phyloP scores from a whole-genome alignment of 768 basidiomycete genomes.

The Psilocybe azurescens region DNA sequence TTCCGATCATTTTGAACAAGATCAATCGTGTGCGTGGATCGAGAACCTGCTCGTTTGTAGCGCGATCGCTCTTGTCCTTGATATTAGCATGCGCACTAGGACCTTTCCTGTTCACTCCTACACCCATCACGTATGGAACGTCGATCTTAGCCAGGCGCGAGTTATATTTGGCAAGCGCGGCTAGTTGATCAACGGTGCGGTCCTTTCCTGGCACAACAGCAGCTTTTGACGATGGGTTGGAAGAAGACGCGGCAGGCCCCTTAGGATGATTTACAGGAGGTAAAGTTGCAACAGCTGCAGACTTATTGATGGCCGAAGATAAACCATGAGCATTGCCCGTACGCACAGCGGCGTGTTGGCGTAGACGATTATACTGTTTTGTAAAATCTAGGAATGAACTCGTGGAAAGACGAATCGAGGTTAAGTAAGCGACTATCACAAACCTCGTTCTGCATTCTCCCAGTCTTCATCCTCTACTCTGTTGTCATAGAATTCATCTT shows the following conservation, averaged over 20 bases:
- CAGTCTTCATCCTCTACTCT: slow-evolving; percentile 88
- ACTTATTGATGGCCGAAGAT: slow-evolving; percentile 54
- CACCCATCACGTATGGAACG: slow-evolving; percentile 67
- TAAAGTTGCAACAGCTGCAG: slow-evolving; percentile 59
- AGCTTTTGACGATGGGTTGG: slow-evolving; percentile 24
- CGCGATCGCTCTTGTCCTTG: slow-evolving; percentile 97
- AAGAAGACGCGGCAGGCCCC: slow-evolving; percentile 29
- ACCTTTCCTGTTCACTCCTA: slow-evolving; percentile 91
- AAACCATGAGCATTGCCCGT: slow-evolving; percentile 70
- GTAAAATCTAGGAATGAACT: slow-evolving; percentile 79
- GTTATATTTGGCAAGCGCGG: slow-evolving; percentile 76
- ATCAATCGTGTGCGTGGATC: slow-evolving; percentile 96
- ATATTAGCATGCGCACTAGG: slow-evolving; percentile 85
- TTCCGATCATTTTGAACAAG: slow-evolving; percentile 94
- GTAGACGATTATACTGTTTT: slow-evolving; percentile 95
- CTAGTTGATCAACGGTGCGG: slow-evolving; percentile 74
- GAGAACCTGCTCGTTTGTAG: slow-evolving; percentile 95
- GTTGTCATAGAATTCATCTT: slow-evolving; percentile 57
- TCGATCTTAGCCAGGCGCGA: slow-evolving; percentile 79
- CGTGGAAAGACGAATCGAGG: slow-evolving; percentile 15
- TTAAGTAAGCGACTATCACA: slow-evolving; percentile 20
- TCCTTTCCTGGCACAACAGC: slow-evolving; percentile 47
- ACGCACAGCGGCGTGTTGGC: slow-evolving; percentile 88
- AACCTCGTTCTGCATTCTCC: slow-evolving; percentile 86
- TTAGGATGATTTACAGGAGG: slow-evolving; percentile 77